Evolutionary conservation across 306 rosid genomes (phyloP).

Genomic region (Vigna trinervia): DNA sequence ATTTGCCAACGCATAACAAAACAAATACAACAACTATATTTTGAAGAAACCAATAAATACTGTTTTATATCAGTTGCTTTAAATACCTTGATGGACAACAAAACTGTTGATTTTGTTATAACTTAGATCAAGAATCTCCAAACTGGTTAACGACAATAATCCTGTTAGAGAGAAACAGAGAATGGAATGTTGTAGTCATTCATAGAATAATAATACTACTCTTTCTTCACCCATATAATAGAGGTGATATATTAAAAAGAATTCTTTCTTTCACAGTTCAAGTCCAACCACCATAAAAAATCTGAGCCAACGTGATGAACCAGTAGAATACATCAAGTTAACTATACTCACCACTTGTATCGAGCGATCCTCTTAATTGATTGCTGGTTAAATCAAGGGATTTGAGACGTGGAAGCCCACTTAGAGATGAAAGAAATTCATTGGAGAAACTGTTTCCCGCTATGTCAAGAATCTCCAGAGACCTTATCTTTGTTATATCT

Average conservation of each 20-base stretch:
- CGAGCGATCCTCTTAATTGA: neutral
- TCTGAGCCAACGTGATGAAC: neutral
- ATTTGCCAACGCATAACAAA: no score
- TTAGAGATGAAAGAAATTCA: neutral
- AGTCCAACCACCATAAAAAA: neutral
- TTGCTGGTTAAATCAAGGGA: neutral
- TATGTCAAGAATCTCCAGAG: constrained; percentile 12
- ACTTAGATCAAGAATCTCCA: constrained; percentile 2
- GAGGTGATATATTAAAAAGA: neutral
- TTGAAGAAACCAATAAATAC: neutral
- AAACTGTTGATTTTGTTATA: neutral
- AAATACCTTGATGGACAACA: constrained; percentile 9
- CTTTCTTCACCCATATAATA: neutral
- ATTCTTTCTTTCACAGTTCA: neutral
- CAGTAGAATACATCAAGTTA: neutral
- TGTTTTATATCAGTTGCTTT: neutral
- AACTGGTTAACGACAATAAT: neutral
- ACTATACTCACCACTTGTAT: constrained; percentile 2
- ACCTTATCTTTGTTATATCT: neutral
- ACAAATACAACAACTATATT: neutral
- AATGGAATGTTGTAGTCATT: neutral
- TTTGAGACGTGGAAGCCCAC: neutral
- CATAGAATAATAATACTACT: neutral
- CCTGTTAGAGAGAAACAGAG: neutral
- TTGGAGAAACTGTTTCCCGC: neutral